Evolutionary conservation across 2,329 filamentous ascomycete species (phyloP), one percentile per base, ranked within the genome.

Genomic region (Teratosphaeria gauchensis): DNA sequence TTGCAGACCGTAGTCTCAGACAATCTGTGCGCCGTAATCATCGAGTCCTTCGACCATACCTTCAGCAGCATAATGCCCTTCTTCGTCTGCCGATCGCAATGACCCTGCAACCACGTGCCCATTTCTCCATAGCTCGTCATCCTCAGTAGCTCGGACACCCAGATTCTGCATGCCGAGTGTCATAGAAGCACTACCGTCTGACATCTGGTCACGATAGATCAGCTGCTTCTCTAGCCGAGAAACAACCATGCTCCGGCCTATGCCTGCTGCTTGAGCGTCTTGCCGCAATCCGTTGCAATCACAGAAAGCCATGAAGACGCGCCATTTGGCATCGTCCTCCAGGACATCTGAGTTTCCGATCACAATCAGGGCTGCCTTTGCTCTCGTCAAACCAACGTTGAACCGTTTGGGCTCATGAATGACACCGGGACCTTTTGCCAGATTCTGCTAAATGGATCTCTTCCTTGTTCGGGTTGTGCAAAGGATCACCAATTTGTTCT

Each of bases 341-440:
- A 69, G 38, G 1, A 65, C 59, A 28, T 57, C 56, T 9, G 65
- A 60, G 53, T 65, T 66, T 1, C 66, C 66, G 46, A 69, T 67
- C 21, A 68, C 63, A 30, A 69, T 59, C 32, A 68, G 56, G 1
- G 62, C 65, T 56, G 66, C 57, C 51, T 64, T 68, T 9, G 65
- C 66, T 21, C 66, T 61, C 28, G 66, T 69, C 19, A 69, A 32
- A 2, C 65, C 65, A 11, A 69, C 65, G 53, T 69, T 68, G 61
- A 64, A 67, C 30, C 66, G 31, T 38, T 58, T 61, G 11, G 66
- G 57, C 58, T 69, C 66, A 48, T 64, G 56, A 4, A 69, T 63
- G 24, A 69, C 61, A 4, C 66, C 66, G 3, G 66, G 58, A 3
- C 66, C 66, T 24, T 56, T 58, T 9, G 64, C 62, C 14, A 64